Conservation (phyloP, 1,139 yeast species). For the Geotrichum carabidarum region DNA sequence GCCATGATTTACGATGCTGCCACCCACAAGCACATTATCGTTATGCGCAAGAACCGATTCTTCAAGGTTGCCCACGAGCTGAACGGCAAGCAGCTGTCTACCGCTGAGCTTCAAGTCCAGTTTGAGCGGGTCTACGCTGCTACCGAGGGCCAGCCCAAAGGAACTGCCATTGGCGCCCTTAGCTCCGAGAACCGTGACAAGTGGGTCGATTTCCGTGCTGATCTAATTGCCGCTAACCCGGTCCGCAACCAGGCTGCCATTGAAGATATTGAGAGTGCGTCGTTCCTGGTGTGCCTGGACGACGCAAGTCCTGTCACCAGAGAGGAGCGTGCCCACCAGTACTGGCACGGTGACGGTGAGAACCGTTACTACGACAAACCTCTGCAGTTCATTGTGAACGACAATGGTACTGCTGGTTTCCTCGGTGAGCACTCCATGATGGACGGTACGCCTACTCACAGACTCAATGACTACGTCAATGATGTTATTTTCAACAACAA, state of each 20-base stretch:
- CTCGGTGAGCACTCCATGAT: slow-evolving; percentile 95
- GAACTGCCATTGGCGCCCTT: slow-evolving; percentile 66
- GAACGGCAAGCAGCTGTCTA: slow-evolving; percentile 52
- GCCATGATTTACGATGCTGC: slow-evolving; percentile 41
- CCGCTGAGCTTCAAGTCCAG: slow-evolving; percentile 62
- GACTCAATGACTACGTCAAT: slow-evolving; percentile 73
- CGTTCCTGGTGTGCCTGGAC: slow-evolving; percentile 83
- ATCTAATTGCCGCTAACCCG: slow-evolving; percentile 53
- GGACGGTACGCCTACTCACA: slow-evolving; percentile 97
- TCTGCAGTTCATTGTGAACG: slow-evolving; percentile 72
- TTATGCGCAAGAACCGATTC: slow-evolving; percentile 71
- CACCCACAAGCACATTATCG: slow-evolving; percentile 67
- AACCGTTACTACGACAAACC: slow-evolving; percentile 94
- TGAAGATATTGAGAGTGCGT: slow-evolving; percentile 66
- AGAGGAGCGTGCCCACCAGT: slow-evolving; percentile 78
- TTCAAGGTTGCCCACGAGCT: slow-evolving; percentile 63
- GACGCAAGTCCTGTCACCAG: slow-evolving; percentile 66
- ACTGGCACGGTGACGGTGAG: slow-evolving; percentile 93
- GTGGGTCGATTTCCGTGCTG: slow-evolving; percentile 61
- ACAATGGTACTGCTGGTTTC: slow-evolving; percentile 86
- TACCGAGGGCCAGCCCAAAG: slow-evolving; percentile 44
- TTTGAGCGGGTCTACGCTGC: slow-evolving; percentile 49
- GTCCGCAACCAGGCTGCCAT: slow-evolving; percentile 49
- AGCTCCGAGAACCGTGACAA: slow-evolving; percentile 84
- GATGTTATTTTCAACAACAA: slow-evolving; percentile 50